Evolutionary conservation across 768 basidiomycete genomes (phyloP).

Genomic region (Cystofilobasidium capitatum): DNA sequence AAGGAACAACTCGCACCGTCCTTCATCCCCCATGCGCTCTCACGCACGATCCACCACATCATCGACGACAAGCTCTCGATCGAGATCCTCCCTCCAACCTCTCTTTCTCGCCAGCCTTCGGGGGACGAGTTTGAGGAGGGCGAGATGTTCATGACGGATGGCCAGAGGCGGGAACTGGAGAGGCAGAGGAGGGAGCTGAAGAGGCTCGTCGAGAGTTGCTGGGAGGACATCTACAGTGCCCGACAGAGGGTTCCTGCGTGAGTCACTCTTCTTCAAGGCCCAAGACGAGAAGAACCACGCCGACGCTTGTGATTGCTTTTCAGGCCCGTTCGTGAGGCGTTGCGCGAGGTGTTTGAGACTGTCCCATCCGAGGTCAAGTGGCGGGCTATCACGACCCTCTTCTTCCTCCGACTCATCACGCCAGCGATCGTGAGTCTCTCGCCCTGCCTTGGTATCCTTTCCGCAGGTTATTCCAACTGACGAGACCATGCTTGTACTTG

Average conservation of each 20-base stretch:
- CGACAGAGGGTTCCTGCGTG: slow-evolving; percentile 5
- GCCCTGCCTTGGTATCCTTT: not conserved
- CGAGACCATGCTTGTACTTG: too few relatives aligned
- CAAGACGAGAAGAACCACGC: not conserved
- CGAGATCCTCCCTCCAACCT: slow-evolving; percentile 67
- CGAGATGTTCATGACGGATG: slow-evolving; percentile 58
- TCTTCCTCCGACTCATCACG: slow-evolving; percentile 13
- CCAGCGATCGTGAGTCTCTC: not conserved
- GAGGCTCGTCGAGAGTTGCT: slow-evolving; percentile 52
- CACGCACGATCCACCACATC: slow-evolving; percentile 50
- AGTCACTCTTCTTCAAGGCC: not conserved
- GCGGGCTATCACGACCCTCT: slow-evolving; percentile 9
- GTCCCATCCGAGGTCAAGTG: slow-evolving; percentile 8
- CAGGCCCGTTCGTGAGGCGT: slow-evolving; percentile 6
- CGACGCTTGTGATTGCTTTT: too few relatives aligned
- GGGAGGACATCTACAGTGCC: slow-evolving; percentile 5
- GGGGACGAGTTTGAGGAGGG: slow-evolving; percentile 47
- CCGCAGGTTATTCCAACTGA: not conserved
- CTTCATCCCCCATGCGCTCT: slow-evolving; percentile 54
- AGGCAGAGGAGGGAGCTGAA: slow-evolving; percentile 63
- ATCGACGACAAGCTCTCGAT: slow-evolving; percentile 64
- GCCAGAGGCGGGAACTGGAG: slow-evolving; percentile 51
- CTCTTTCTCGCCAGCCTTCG: slow-evolving; percentile 14
- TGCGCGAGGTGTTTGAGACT: not conserved
- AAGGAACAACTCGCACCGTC: slow-evolving; percentile 60